Evolutionary conservation across 129 eudicot species (phyloP).

Genomic region (Centrapalus pauciflorus): DNA sequence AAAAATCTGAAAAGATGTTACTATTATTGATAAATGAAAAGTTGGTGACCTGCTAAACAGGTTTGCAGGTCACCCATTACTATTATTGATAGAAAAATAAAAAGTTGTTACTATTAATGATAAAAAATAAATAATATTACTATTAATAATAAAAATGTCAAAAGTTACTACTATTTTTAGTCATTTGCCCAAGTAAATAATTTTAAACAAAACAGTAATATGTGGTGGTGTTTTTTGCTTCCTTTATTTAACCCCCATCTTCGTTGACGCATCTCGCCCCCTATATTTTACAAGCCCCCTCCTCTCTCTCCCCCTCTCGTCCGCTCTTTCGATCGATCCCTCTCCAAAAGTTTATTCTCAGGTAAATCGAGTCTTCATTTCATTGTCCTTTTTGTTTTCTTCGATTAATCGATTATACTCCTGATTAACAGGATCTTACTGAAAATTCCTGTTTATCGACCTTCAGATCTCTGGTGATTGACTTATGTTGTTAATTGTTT

Average conservation of each 20-base stretch:
- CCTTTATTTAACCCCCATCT: conserved; percentile 18
- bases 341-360: conserved; percentile 14
- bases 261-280: conserved; percentile 26
- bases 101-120: too few relatives aligned
- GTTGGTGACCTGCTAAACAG: too few relatives aligned
- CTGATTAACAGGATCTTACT: neutral
- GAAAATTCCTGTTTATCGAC: neutral
- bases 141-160: too few relatives aligned
- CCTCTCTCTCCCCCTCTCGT: neutral
- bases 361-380: conserved; percentile 24
- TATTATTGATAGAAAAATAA: too few relatives aligned
- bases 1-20: too few relatives aligned
- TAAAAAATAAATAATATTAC: too few relatives aligned
- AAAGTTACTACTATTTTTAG: too few relatives aligned
- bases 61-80: too few relatives aligned
- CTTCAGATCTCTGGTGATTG: conserved; percentile 30
- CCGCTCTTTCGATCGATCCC: conserved; percentile 30
- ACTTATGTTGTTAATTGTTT: neutral
- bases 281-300: conserved; percentile 11
- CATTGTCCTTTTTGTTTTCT: neutral
- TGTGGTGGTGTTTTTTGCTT: neutral
- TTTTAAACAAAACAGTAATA: conserved; percentile 1
- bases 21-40: too few relatives aligned
- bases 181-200: too few relatives aligned
- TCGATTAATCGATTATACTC: neutral